These are phyloP conservation scores for Colletotrichum shisoi DNA, from an alignment of 2,329 filamentous ascomycete genomes.

Conservation along the genomic window DNA sequence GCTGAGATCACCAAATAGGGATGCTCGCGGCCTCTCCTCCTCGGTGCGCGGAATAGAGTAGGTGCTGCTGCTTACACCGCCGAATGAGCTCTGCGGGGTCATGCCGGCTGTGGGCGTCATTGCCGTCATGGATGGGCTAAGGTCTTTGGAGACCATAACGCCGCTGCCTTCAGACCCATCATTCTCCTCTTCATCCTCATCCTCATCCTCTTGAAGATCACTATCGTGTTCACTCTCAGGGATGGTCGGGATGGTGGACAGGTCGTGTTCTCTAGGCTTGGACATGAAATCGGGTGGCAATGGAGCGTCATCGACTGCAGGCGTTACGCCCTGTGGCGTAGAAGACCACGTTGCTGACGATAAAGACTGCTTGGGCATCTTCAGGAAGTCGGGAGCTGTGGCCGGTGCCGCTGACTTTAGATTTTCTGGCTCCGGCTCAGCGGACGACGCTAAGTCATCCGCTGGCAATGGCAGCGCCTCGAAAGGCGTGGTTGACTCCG, in stretches of 20 bases:
- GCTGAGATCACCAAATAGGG: slow-evolving; percentile 64
- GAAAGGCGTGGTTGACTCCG: slow-evolving; percentile 21
- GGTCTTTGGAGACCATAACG: slow-evolving; percentile 70
- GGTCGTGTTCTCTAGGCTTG: slow-evolving; percentile 44
- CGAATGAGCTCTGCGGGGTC: slow-evolving; percentile 68
- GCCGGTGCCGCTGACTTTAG: slow-evolving; percentile 41
- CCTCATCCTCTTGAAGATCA: slow-evolving; percentile 52
- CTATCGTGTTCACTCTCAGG: slow-evolving; percentile 38
- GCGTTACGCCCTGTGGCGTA: slow-evolving; percentile 25
- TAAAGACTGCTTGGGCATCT: slow-evolving; percentile 37
- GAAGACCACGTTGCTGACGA: slow-evolving; percentile 36
- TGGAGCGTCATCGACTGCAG: slow-evolving; percentile 50
- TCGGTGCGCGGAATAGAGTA: slow-evolving; percentile 59
- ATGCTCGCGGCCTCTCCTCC: slow-evolving; percentile 52
- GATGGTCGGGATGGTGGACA: slow-evolving; percentile 30
- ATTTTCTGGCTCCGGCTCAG: slow-evolving; percentile 27
- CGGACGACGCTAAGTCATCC: slow-evolving; percentile 1
- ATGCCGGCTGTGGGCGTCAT: slow-evolving; percentile 58
- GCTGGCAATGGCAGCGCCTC: slow-evolving; percentile 26
- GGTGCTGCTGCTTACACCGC: slow-evolving; percentile 55
- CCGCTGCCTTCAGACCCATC: slow-evolving; percentile 66
- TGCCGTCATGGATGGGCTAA: slow-evolving; percentile 61
- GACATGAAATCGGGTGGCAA: slow-evolving; percentile 51
- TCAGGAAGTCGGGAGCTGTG: slow-evolving; percentile 31
- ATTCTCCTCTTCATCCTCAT: slow-evolving; percentile 58